Evolutionary conservation across 179 eudicot species (phyloP), one percentile per base, ranked within the genome.

Genomic region (Corrigiola litoralis): DNA sequence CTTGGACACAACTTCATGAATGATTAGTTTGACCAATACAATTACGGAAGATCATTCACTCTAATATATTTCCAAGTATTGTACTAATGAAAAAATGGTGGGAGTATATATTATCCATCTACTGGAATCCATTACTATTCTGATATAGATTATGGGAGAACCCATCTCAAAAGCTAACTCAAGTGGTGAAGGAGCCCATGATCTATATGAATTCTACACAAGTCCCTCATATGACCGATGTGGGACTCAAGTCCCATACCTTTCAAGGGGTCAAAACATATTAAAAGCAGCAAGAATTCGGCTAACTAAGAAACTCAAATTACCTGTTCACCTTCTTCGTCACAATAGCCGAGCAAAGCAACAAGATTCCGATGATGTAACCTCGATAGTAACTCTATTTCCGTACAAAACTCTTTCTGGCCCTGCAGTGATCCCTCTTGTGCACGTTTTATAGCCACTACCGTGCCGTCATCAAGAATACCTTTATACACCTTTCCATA

Each of bases 271-370:
- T 45, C 11, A 5, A 46, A 34, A 11, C 5, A n/a, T 5, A 20
- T 21, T n/a, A 2, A 28, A n/a, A 36, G 44, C 5, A 46, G 18
- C 2, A 17, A 6, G 46, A 46, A 46, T 0, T 46, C 21, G 27
- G 32, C 9, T 25, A 36, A 25, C 16, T 24, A 40, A 13, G 24
- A 17, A 40, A 5, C 33, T 20, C 20, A 28, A 3, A 53, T 40
- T 80, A 89, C 96, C 94, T 89, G 96, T 74, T 89, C 96, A 17
- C 81, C 85, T 75, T 83, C 90, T 67, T 89, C 96, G 28, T 83
- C 89, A 68, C 96, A 89, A 47, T 76, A 85, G 48, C 96, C 96
- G 33, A 85, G 21, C 78, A 89, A 76, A 42, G 94, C 71, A 48
- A 89, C 95, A 10, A 89, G 78, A 72, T 89, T 89, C 21, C 95